phyloP scores from a whole-genome alignment of 345 rosid species.

The Euphorbia tirucalli region DNA sequence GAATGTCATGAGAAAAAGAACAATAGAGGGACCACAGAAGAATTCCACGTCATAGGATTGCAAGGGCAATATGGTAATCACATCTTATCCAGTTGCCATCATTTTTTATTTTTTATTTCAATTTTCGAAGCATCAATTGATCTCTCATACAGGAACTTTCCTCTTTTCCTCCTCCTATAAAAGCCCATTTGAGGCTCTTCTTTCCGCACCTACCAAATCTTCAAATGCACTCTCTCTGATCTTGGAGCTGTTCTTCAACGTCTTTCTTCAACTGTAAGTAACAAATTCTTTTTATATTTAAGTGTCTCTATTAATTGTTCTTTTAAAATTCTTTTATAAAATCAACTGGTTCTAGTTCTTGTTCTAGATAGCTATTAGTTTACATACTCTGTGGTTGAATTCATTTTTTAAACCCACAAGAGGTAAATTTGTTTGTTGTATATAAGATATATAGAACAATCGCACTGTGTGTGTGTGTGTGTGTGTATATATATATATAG shows the following conservation, averaged over 20 bases:
- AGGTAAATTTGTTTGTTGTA: slow-evolving; percentile 17
- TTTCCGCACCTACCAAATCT: slow-evolving; percentile 9
- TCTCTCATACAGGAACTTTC: slow-evolving; percentile 21
- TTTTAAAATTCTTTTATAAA: not conserved
- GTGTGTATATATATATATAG: not conserved
- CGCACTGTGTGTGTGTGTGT: not conserved
- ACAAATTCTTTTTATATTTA: slow-evolving; percentile 5
- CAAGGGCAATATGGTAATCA: slow-evolving; percentile 26
- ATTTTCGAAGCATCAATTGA: not conserved
- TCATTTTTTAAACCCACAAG: slow-evolving; percentile 33
- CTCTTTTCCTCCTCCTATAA: slow-evolving; percentile 29
- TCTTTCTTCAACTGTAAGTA: slow-evolving; percentile 33
- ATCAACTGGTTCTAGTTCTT: not conserved
- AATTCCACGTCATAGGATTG: slow-evolving; percentile 26
- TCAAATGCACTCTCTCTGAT: not conserved
- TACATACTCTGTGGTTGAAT: slow-evolving; percentile 27
- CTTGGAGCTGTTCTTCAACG: slow-evolving; percentile 18
- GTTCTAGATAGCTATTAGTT: not conserved
- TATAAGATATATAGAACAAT: not conserved
- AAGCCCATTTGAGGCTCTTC: not conserved
- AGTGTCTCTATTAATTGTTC: not conserved
- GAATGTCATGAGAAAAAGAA: no score
- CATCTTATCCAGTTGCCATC: not conserved
- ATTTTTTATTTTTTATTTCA: not conserved
- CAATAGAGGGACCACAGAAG: not conserved